These are phyloP conservation scores for Mikania micrantha DNA, from an alignment of 129 eudicot genomes.

Conservation along the genomic window DNA sequence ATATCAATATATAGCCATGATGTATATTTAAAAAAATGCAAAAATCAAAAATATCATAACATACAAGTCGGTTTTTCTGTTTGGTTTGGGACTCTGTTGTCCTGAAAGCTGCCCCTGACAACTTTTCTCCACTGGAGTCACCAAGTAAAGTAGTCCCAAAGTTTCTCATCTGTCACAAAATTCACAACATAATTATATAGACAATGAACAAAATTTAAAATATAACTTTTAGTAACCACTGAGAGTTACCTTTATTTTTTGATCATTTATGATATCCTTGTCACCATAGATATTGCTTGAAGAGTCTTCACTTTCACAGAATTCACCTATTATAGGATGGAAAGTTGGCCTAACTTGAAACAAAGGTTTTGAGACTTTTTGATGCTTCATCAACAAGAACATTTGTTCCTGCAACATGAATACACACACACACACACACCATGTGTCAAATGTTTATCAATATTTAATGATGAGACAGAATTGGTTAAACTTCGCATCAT, in stretches of 20 bases:
- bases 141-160: conserved; percentile 39
- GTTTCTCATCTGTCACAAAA: conserved; percentile 34
- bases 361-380: conserved; percentile 22
- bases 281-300: conserved; percentile 28
- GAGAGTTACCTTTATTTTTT: conserved; percentile 34
- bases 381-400: conserved; percentile 57
- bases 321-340: conserved; percentile 23
- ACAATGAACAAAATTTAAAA: not conserved
- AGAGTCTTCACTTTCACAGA: conserved; percentile 22
- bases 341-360: conserved; percentile 25
- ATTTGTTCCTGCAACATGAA: conserved; percentile 56
- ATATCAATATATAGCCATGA: not conserved
- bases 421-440: conserved; percentile 2
- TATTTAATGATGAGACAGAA: not conserved
- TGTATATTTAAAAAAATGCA: not conserved
- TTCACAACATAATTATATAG: conserved; percentile 14
- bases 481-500: conserved; percentile 1
- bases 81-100: conserved; percentile 42
- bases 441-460: conserved; percentile 15
- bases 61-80: conserved; percentile 46
- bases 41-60: conserved; percentile 1
- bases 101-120: conserved; percentile 38
- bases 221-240: conserved; percentile 2
- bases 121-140: conserved; percentile 46
- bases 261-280: conserved; percentile 12